Base-by-base conservation (phyloP, 345 rosid species). In the Noccaea caerulescens region DNA sequence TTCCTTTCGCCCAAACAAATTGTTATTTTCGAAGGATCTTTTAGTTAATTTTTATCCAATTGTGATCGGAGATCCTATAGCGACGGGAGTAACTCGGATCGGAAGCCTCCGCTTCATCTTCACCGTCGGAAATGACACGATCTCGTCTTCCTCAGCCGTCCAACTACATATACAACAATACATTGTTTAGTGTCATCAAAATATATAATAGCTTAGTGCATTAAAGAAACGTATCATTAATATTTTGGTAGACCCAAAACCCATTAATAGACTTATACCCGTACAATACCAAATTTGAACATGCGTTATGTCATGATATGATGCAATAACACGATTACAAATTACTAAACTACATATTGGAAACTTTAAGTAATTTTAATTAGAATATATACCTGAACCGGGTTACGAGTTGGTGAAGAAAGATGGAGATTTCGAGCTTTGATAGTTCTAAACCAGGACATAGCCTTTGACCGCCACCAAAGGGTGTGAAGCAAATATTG, bases 391-490 rank as follows among this genome's bases (percentile, higher is more conserved):
- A 73, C 99, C 85, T 45, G 79, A 81, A 94, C 33, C 77, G 84
- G 61, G 96, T 91, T 67, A 91, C 86, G 23, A 94, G 84, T 44
- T 89, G 96, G 82, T 94, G 97, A 65, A 94, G 96, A 78, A 94
- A 94, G 78, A 94, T 80, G 9, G 98, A 78, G 46, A 91, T 82
- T 82, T 94, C 97, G 4, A 91, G 98, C 72, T 91, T 90, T 6
- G 99, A 89, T 30, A 94, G 81, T 59, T 94, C 99, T 53, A 88
- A 55, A 45, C 99, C 99, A 68, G 99, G 99, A 73, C 99, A 94
- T 8, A 94, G 84, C 78, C 99, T 84, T 46, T 91, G 99, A n/a
- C 99, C 99, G 9, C 99, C 99, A 43, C 99, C 99, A 80, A 94
- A 94, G 3, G 99, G 97, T 25, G 99, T 91, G 68, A 85, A 94